These are phyloP conservation scores for Starmera stellimalicola DNA, from an alignment of 1,139 yeast species.

Conservation along the genomic window DNA sequence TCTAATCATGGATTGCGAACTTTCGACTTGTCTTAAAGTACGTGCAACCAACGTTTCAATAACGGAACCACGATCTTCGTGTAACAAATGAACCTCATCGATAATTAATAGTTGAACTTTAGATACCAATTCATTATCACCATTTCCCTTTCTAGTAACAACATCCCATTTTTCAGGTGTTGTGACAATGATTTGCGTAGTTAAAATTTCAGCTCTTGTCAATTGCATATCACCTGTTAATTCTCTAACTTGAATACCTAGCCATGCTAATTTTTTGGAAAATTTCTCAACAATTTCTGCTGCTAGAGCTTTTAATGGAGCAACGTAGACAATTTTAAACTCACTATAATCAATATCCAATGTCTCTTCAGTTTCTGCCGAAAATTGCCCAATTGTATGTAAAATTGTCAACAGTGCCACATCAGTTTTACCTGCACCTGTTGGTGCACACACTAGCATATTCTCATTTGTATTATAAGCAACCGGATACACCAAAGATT, in stretches of 20 bases:
- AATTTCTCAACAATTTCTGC: slow-evolving; percentile 95
- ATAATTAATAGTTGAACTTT: slow-evolving; percentile 80
- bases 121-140: slow-evolving; percentile 79
- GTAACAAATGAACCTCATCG: slow-evolving; percentile 93
- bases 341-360: slow-evolving; percentile 68
- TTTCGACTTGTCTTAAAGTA: slow-evolving; percentile 88
- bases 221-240: slow-evolving; percentile 97
- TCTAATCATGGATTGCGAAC: slow-evolving; percentile 87
- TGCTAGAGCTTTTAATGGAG: slow-evolving; percentile 93
- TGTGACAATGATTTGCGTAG: slow-evolving; percentile 87
- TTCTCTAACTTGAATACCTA: slow-evolving; percentile 81
- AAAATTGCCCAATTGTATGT: slow-evolving; percentile 62
- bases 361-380: slow-evolving; percentile 37
- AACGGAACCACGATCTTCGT: slow-evolving; percentile 97
- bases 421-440: slow-evolving; percentile 99
- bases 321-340: slow-evolving; percentile 88
- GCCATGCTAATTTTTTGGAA: slow-evolving; percentile 67
- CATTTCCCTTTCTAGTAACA: slow-evolving; percentile 74
- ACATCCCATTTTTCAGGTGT: slow-evolving; percentile 99
- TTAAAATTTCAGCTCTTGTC: slow-evolving; percentile 70
- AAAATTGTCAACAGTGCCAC: slow-evolving; percentile 83
- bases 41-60: slow-evolving; percentile 94
- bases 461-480: slow-evolving; percentile 92
- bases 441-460: slow-evolving; percentile 97
- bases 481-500: slow-evolving; percentile 82